Evolutionary conservation across 257 asterid species (phyloP).

Genomic region (Penstemon davidsonii): DNA sequence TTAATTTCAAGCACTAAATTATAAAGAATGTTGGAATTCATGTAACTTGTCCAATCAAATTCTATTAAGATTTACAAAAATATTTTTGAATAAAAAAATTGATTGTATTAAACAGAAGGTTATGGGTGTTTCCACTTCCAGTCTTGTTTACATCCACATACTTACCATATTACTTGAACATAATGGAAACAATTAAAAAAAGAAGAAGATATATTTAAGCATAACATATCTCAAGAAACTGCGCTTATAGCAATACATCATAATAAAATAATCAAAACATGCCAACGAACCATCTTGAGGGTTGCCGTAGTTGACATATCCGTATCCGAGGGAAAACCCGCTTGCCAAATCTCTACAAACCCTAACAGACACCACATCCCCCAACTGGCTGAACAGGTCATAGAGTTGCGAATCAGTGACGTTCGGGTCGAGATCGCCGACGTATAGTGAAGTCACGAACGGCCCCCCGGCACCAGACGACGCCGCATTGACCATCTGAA

Average conservation of each 20-base stretch:
- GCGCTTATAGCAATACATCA: not conserved
- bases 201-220: too few relatives aligned
- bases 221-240: too few relatives aligned
- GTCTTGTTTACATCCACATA: too few relatives aligned
- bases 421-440: constrained; percentile 80
- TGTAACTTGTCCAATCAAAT: too few relatives aligned
- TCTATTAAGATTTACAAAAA: too few relatives aligned
- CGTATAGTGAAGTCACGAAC: constrained; percentile 80
- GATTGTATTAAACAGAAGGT: too few relatives aligned
- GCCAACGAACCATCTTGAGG: constrained; percentile 68
- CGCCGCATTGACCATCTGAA: not conserved
- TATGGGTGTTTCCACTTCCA: too few relatives aligned
- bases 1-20: too few relatives aligned
- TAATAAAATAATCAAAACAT: not conserved
- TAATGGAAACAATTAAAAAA: too few relatives aligned
- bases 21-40: too few relatives aligned
- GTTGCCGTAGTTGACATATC: constrained; percentile 81
- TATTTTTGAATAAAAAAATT: too few relatives aligned
- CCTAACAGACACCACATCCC: constrained; percentile 92
- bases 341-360: constrained; percentile 81
- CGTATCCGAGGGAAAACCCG: constrained; percentile 81
- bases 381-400: constrained; percentile 83
- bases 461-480: constrained; percentile 30
- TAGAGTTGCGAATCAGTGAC: constrained; percentile 84
- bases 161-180: too few relatives aligned